Evolutionary conservation across 352 stramenopile species (phyloP), one percentile per base, ranked within the genome.

Genomic region (Thalassiosira delicatula): DNA sequence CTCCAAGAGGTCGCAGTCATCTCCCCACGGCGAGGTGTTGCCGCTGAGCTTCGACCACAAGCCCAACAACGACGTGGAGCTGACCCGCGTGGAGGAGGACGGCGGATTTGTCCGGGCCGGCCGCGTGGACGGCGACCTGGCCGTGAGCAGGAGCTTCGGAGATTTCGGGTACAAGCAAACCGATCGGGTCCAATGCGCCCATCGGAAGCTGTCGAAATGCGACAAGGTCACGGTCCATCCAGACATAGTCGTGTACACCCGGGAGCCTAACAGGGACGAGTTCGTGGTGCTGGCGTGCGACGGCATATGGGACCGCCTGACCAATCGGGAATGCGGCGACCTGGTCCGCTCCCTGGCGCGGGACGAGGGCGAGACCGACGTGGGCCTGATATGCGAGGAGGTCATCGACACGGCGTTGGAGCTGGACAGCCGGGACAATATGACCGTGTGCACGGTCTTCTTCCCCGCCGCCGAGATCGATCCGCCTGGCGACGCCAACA

Each of bases 231-330:
- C 92, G 40, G 88, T 88, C 0, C 69, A 94, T 76, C 95, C 95
- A 8, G 95, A 97, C 73, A 88, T 97, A 75, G 25, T 92, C 1
- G 77, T 92, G 0, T 84, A 93, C 37, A 76, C 83, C 23, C 72
- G 90, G 54, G 85, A 91, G 67, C 35, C 49, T 19, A 49, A 70
- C 2, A 77, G 84, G 23, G 94, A 96, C 83, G 86, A 95, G 78
- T 96, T 92, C 81, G 81, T 97, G 37, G 79, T 97, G 17, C 69
- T 97, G 42, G 95, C 92, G 11, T 97, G 94, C 68, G 95, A 97
- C 90, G 95, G 95, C 23, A 89, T 97, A 17, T 97, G 92, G 91
- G 94, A 97, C 87, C 93, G 95, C 40, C 83, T 94, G 60, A 94
- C 76, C 7, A 97, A 96, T 83, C 74, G 94, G 72, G 84, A 96